phyloP scores from a whole-genome alignment of 2,329 filamentous ascomycete genomes.

The Aspergillus viridinutans region DNA sequence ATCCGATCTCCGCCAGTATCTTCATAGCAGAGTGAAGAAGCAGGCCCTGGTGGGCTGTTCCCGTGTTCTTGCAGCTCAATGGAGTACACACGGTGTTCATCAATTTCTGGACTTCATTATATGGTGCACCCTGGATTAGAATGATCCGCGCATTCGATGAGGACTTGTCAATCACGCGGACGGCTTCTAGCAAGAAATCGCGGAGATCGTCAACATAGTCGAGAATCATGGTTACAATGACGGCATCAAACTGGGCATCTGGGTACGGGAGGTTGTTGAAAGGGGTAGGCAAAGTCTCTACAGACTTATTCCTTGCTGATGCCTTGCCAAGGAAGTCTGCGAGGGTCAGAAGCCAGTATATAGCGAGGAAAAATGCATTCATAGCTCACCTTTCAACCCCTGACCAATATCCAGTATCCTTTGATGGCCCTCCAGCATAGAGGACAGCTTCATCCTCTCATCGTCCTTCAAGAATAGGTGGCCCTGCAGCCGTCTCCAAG shows the following conservation, averaged over 20 bases:
- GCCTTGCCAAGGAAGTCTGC: not conserved
- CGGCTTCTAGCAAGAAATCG: not conserved
- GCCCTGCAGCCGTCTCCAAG: not conserved
- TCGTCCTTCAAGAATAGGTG: not conserved
- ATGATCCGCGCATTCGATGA: not conserved
- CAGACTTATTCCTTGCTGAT: not conserved
- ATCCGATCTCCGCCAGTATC: not conserved
- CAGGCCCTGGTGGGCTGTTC: conserved; percentile 3
- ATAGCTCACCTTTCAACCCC: not conserved
- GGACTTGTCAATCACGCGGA: not conserved
- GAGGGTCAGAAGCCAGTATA: not conserved
- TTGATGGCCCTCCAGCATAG: not conserved
- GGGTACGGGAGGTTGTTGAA: not conserved
- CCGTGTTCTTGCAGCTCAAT: not conserved
- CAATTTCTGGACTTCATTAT: not conserved
- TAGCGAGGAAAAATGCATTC: not conserved
- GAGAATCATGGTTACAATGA: not conserved
- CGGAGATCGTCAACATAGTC: not conserved
- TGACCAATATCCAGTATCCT: not conserved
- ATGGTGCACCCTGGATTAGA: conserved; percentile 3
- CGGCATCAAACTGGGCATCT: not conserved
- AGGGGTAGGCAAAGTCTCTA: not conserved
- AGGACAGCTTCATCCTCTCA: no score
- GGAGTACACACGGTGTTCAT: not conserved
- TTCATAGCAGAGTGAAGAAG: not conserved